These are phyloP conservation scores for Epichloe typhina DNA, from an alignment of 2,329 filamentous ascomycete species.

Conservation along the genomic window DNA sequence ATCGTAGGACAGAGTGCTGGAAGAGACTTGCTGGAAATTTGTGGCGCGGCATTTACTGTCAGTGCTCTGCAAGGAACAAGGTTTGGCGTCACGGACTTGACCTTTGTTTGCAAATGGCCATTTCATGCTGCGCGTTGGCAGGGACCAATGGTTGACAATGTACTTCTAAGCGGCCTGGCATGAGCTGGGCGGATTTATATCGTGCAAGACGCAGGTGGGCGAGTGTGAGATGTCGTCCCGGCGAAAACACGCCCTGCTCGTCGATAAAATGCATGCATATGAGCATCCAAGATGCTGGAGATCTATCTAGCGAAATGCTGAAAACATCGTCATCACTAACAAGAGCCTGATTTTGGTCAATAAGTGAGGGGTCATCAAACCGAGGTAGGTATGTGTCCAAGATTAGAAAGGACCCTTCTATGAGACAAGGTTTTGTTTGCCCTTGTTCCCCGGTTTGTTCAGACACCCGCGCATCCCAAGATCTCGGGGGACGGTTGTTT, in stretches of 20 bases:
- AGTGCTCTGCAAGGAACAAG: neutral
- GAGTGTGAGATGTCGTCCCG: neutral
- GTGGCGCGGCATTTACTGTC: neutral
- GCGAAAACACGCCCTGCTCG: neutral
- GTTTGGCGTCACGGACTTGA: neutral
- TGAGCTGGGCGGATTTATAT: neutral
- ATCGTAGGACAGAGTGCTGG: neutral
- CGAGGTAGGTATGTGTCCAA: no score
- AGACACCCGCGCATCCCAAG: neutral
- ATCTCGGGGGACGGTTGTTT: neutral
- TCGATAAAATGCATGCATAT: neutral
- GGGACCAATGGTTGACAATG: neutral
- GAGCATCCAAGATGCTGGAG: neutral
- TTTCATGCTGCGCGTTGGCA: neutral
- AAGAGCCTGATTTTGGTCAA: neutral
- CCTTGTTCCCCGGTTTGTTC: no score
- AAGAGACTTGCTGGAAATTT: neutral
- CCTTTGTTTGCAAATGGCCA: neutral
- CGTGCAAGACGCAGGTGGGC: neutral
- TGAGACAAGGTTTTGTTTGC: no score
- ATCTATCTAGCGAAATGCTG: neutral
- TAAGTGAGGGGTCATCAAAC: no score
- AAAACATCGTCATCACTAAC: neutral
- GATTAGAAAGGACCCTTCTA: no score
- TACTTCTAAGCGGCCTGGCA: neutral